These are phyloP conservation scores for Ascochyta fabae DNA, from an alignment of 2,329 filamentous ascomycete species.

Conservation along the genomic window DNA sequence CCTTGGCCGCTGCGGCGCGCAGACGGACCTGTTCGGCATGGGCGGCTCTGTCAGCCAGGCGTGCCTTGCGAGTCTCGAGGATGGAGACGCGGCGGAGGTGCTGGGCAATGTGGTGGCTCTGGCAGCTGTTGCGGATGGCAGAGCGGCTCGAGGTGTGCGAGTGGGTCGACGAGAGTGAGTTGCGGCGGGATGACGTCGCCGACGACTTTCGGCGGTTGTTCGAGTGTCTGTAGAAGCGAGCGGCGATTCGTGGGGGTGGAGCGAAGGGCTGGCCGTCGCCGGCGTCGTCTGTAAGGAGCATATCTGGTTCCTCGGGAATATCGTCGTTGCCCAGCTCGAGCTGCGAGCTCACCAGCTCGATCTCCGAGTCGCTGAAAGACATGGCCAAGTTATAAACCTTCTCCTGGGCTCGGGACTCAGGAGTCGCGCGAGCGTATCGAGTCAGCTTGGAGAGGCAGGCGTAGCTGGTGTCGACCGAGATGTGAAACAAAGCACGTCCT, in stretches of 20 bases:
- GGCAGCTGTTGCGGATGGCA: constrained; percentile 59
- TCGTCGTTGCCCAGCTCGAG: constrained; percentile 45
- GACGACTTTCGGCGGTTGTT: constrained; percentile 75
- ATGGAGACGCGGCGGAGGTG: constrained; percentile 81
- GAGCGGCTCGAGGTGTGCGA: constrained; percentile 71
- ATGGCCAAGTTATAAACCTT: constrained; percentile 23
- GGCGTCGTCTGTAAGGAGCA: constrained; percentile 49
- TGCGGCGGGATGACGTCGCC: constrained; percentile 78
- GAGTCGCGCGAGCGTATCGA: constrained; percentile 32
- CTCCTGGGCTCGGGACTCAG: neutral
- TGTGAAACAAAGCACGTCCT: constrained; percentile 44
- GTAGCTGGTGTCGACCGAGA: constrained; percentile 21
- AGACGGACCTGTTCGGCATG: constrained; percentile 84
- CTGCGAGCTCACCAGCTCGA: constrained; percentile 39
- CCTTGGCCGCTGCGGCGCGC: constrained; percentile 75
- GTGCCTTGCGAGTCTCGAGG: constrained; percentile 78
- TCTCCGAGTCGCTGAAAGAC: constrained; percentile 44
- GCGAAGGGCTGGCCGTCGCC: constrained; percentile 57
- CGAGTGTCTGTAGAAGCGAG: constrained; percentile 73
- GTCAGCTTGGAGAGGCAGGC: constrained; percentile 17
- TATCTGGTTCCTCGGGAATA: constrained; percentile 52
- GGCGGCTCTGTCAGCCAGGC: constrained; percentile 78
- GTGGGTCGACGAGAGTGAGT: constrained; percentile 78
- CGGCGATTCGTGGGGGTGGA: constrained; percentile 77
- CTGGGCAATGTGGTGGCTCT: constrained; percentile 79